A percentile compares a stretch with the other conserved stretches of the same genome.
Evolutionary conservation across 2,329 filamentous ascomycete genomes (phyloP).

Genomic region (Verticillium zaregamsianum): DNA sequence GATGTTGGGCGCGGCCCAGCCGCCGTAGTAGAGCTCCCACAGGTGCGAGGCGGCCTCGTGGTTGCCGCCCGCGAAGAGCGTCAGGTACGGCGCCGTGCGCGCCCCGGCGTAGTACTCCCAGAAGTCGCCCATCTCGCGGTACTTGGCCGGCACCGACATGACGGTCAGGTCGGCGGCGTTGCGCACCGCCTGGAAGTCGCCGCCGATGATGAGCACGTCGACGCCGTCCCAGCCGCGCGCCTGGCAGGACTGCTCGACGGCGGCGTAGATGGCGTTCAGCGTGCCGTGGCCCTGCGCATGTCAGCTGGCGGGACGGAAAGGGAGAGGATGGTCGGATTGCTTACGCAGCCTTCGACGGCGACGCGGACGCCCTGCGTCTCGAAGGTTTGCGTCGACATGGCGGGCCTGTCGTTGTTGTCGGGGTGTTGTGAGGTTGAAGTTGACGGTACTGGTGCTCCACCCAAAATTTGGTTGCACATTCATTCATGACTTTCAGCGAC

Average conservation of each 20-base stretch:
- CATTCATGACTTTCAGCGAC: not conserved
- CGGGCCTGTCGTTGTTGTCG: slow-evolving; percentile 6
- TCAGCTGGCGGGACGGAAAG: not conserved
- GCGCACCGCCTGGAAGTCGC: slow-evolving; percentile 83
- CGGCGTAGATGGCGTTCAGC: slow-evolving; percentile 85
- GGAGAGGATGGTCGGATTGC: slow-evolving; percentile 23
- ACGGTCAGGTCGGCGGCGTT: slow-evolving; percentile 84
- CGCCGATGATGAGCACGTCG: slow-evolving; percentile 89
- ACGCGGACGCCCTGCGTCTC: slow-evolving; percentile 58
- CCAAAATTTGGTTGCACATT: not conserved
- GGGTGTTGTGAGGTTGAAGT: slow-evolving; percentile 3
- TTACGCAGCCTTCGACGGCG: slow-evolving; percentile 82
- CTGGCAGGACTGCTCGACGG: slow-evolving; percentile 64
- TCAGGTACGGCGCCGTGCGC: slow-evolving; percentile 77
- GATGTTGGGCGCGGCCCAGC: slow-evolving; percentile 95
- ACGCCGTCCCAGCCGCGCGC: slow-evolving; percentile 74
- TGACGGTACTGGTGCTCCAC: not conserved
- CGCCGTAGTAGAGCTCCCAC: slow-evolving; percentile 91
- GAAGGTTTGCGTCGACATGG: slow-evolving; percentile 27
- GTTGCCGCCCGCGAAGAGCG: slow-evolving; percentile 90
- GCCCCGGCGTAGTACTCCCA: slow-evolving; percentile 86
- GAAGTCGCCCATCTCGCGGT: slow-evolving; percentile 85
- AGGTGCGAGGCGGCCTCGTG: slow-evolving; percentile 90
- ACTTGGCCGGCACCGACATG: slow-evolving; percentile 88
- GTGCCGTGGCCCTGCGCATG: slow-evolving; percentile 75